phyloP scores from a whole-genome alignment of 1,284 basidiomycete species.

The Lignosus rhinocerotis region DNA sequence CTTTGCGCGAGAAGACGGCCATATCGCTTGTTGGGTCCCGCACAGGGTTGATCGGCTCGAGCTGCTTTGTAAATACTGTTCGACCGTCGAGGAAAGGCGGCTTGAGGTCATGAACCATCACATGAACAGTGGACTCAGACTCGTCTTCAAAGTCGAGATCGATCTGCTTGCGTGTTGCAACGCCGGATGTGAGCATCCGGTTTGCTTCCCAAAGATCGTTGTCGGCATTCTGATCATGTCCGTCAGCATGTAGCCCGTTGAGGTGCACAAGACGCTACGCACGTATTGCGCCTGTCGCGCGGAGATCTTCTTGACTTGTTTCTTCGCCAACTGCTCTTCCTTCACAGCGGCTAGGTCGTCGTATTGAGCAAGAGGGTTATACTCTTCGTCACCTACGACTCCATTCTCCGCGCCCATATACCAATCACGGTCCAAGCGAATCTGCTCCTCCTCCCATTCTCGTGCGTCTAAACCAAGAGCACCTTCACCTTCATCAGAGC shows the following conservation, averaged over 20 bases:
- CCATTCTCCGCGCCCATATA: conserved; percentile 87
- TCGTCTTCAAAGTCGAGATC: conserved; percentile 94
- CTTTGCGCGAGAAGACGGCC: conserved; percentile 95
- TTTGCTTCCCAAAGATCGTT: conserved; percentile 99
- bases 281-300: conserved; percentile 94
- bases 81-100: conserved; percentile 98
- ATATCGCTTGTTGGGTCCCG: conserved; percentile 93
- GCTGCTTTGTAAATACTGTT: conserved; percentile 94
- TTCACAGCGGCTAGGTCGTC: conserved; percentile 75
- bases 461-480: conserved; percentile 63
- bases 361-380: conserved; percentile 92
- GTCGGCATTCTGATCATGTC: conserved; percentile 78
- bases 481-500: conserved; percentile 63
- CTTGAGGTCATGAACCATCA: conserved; percentile 96
- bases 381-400: conserved; percentile 85
- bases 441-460: conserved; percentile 96
- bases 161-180: conserved; percentile 82
- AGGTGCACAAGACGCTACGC: conserved; percentile 33
- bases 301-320: conserved; percentile 84
- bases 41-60: conserved; percentile 97
- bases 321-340: conserved; percentile 78
- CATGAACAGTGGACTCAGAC: conserved; percentile 93
- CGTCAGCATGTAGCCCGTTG: conserved; percentile 13
- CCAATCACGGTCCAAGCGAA: conserved; percentile 90
- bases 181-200: conserved; percentile 93